phyloP scores from a whole-genome alignment of 129 eudicot species.

The Artemisia annua region DNA sequence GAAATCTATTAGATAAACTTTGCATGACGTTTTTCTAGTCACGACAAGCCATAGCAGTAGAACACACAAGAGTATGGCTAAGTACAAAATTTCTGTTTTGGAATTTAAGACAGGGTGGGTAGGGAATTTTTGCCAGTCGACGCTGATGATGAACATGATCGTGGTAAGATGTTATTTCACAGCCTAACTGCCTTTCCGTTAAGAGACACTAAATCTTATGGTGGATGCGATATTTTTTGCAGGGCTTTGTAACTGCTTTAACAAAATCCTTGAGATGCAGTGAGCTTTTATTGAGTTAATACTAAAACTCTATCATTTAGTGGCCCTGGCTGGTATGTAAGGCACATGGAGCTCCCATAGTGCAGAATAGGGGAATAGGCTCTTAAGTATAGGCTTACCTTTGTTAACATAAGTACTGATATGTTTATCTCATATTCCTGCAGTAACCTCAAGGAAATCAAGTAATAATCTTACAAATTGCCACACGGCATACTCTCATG shows the following conservation, averaged over 20 bases:
- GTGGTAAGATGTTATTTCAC: not conserved
- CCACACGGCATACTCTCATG: not conserved
- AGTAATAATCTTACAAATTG: not conserved
- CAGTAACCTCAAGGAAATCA: not conserved
- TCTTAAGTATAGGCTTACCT: slow-evolving; percentile 7
- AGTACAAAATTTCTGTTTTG: not conserved
- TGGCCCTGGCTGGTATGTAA: not conserved
- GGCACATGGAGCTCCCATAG: slow-evolving; percentile 17
- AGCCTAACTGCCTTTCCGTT: not conserved
- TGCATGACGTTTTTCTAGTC: slow-evolving; percentile 12
- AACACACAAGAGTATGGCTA: slow-evolving; percentile 22
- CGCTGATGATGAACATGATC: slow-evolving; percentile 25
- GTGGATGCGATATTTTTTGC: not conserved
- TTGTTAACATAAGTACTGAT: slow-evolving; percentile 8
- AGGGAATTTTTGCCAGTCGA: slow-evolving; percentile 5
- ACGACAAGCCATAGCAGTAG: slow-evolving; percentile 3
- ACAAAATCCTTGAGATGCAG: not conserved
- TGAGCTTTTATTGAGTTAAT: slow-evolving; percentile 9
- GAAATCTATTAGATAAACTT: slow-evolving; percentile 41
- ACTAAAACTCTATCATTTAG: not conserved
- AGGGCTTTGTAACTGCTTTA: not conserved
- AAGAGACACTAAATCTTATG: not conserved
- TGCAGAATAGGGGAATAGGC: slow-evolving; percentile 11
- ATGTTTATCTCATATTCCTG: slow-evolving; percentile 1
- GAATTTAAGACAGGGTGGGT: slow-evolving; percentile 8